Evolutionary conservation across 257 asterid species (phyloP), one percentile per base, ranked within the genome.

Genomic region (Nicotiana noctiflora): DNA sequence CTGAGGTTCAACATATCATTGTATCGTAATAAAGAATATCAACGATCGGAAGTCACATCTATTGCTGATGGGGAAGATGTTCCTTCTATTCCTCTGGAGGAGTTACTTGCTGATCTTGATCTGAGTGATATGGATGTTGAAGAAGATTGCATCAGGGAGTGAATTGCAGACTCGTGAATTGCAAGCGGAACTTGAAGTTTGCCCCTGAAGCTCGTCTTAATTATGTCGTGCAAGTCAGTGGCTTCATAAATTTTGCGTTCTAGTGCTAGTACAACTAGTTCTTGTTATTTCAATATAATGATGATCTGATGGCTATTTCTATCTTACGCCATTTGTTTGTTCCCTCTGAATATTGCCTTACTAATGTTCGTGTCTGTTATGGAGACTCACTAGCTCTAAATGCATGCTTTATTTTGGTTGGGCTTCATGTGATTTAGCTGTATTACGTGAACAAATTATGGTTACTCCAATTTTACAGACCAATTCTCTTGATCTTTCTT

Each of bases 21-120:
- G 70, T 84, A 86, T 27, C 81, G 64, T 13, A 79, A 86, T 59
- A 84, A 80, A 77, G 89, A 86, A n/a, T 86, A 86, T 23, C 81
- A 82, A 78, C 86, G 83, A 29, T 84, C 89, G 9, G 86, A 86
- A 83, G 21, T 65, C 80, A 80, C 85, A 4, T 84, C 86, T 6
- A 37, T 55, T 29, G 66, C 82, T 23, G 89, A 86, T 60, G 86
- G 82, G 5, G 86, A 76, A 8, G 89, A 86, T 31, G 46, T 70
- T 23, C 88, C 86, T 74, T 82, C 86, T 51, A 57, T 86, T 68
- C 84, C 88, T 29, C 61, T 84, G 25, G 88, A 86, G 1, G 86
- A 86, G 80, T 74, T 86, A 81, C 86, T 86, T 56, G 88, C 61
- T 56, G 89, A 82, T 64, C 86, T 86, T 84, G 83, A 82, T 66